Conservation (phyloP, 768 basidiomycete genomes). For the Boletellus sp. region DNA sequence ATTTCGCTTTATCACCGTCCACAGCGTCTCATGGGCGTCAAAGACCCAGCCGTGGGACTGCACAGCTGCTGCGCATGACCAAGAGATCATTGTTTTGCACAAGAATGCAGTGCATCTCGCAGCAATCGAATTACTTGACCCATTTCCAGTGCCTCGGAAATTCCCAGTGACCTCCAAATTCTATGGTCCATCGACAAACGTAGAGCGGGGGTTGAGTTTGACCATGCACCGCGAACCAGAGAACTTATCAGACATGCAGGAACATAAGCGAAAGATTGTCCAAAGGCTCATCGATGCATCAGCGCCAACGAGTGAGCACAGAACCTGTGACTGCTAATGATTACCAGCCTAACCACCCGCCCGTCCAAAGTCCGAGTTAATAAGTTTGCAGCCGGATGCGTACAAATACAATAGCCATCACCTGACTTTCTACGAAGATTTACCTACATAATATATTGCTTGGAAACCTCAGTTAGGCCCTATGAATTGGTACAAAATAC, state of each 20-base stretch:
- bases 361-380: neutral
- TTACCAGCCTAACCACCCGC: neutral
- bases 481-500: conserved; percentile 84
- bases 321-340: neutral
- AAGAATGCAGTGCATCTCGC: neutral
- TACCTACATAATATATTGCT: neutral
- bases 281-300: no score
- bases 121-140: neutral
- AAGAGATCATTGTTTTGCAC: neutral
- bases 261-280: no score
- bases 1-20: neutral
- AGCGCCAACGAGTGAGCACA: neutral
- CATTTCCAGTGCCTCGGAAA: neutral
- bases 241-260: neutral
- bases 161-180: no score
- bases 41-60: no score
- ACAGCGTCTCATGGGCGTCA: no score
- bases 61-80: no score
- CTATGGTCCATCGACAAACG: no score
- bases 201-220: neutral
- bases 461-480: conserved; percentile 63
- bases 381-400: neutral
- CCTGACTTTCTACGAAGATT: neutral
- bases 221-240: neutral
- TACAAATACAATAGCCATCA: neutral